These are phyloP conservation scores for Ustilago nuda DNA, from an alignment of 1,284 basidiomycete genomes.

Conservation along the genomic window DNA sequence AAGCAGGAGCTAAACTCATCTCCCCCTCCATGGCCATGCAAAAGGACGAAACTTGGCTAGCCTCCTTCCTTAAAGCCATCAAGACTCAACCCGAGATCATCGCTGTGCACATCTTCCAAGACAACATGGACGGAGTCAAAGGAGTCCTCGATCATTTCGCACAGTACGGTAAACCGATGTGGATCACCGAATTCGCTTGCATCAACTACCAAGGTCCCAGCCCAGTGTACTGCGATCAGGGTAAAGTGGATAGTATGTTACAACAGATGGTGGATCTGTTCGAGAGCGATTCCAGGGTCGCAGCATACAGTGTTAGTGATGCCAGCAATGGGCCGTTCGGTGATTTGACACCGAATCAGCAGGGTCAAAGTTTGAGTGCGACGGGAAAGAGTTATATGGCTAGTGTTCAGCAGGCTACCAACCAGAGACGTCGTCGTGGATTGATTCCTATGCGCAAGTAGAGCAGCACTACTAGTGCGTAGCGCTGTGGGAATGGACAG, in stretches of 20 bases:
- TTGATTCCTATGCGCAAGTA: conserved; percentile 29
- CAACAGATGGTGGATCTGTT: conserved; percentile 50
- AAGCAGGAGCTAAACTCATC: conserved; percentile 54
- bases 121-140: conserved; percentile 54
- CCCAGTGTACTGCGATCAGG: conserved; percentile 48
- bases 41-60: conserved; percentile 53
- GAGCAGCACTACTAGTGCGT: neutral
- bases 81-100: conserved; percentile 57
- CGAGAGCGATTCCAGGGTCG: conserved; percentile 48
- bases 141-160: conserved; percentile 55
- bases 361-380: conserved; percentile 31
- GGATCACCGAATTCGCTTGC: conserved; percentile 58
- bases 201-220: conserved; percentile 55
- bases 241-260: conserved; percentile 44
- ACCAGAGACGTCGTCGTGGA: conserved; percentile 15
- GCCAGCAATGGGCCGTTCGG: conserved; percentile 53
- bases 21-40: conserved; percentile 58
- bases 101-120: conserved; percentile 63
- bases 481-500: neutral
- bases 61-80: conserved; percentile 48
- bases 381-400: conserved; percentile 44
- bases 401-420: conserved; percentile 25
- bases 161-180: conserved; percentile 52
- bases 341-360: conserved; percentile 46
- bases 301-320: conserved; percentile 55